Percentiles rank a stretch among this genome's conserved stretches.
Evolutionary conservation across 768 basidiomycete species (phyloP).

Genomic region (Tricholoma sp.): DNA sequence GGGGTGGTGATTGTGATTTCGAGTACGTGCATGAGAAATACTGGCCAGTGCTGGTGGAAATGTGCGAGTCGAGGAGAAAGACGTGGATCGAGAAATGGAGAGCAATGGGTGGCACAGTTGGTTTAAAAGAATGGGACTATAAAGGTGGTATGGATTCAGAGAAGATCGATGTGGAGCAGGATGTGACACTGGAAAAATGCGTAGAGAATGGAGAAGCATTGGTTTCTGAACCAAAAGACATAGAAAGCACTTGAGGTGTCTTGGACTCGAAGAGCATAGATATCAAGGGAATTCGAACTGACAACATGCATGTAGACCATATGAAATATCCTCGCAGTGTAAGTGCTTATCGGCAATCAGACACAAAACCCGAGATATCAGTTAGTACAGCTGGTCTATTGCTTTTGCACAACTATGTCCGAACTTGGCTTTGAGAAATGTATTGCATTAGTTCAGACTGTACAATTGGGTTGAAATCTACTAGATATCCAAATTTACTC

Average conservation of each 20-base stretch:
- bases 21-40: slow-evolving; percentile 72
- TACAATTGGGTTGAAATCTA: background rate
- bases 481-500: slow-evolving; percentile 34
- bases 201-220: background rate
- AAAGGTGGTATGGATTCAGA: slow-evolving; percentile 30
- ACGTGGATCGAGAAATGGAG: slow-evolving; percentile 60
- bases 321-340: too few relatives aligned
- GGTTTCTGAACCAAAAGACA: background rate
- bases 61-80: slow-evolving; percentile 47
- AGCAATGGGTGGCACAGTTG: slow-evolving; percentile 60
- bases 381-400: too few relatives aligned
- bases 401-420: background rate
- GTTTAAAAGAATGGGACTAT: slow-evolving; percentile 77
- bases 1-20: slow-evolving; percentile 66
- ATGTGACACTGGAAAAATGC: background rate
- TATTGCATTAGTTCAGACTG: background rate
- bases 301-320: too few relatives aligned
- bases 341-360: too few relatives aligned
- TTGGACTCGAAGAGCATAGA: too few relatives aligned
- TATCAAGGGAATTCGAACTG: background rate
- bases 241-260: background rate
- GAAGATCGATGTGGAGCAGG: slow-evolving; percentile 1
- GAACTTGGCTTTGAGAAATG: background rate
- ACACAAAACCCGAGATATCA: too few relatives aligned
- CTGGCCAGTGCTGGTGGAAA: slow-evolving; percentile 59